Evolutionary conservation across 768 basidiomycete genomes (phyloP), one percentile per base, ranked within the genome.

Genomic region (Tylopilus plumbeoviolaceoides): DNA sequence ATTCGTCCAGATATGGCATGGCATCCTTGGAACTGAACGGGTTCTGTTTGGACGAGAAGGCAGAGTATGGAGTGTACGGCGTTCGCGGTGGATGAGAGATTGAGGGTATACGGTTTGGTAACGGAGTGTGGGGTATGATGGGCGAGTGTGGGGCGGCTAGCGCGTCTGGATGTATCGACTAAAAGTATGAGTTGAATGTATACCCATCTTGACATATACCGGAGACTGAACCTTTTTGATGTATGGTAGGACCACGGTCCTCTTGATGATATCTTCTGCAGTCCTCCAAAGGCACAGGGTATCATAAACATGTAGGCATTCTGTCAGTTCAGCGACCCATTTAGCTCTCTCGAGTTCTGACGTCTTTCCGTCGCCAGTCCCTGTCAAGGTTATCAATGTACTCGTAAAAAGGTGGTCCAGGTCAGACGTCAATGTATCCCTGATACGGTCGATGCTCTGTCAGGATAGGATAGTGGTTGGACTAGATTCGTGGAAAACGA

Each of bases 261-360:
- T 74, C 50, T 86, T 76, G 47, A 98, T 71, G 17, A 97, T 84
- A 54, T 93, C 89, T 70, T 95, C 95, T 2, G 94, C 95, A 57
- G 90, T 85, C 60, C 82, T 73, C 89, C 91, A 93, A 8, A 92
- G 79, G 12, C 84, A 80, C 46, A 99, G 73, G 7, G 78, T 68
- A 59, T 93, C 89, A 62, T 95, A 95, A 4, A 87, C 87, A 41
- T 81, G 73, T 41, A 95, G 70, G 63, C 90, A 90, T 60, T 94
- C 91, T 1, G 80, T 82, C 48, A 93, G 66, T 59, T 93, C 91
- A 15, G 79, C 70, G 28, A 79, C 69, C 57, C 76, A 72, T 57
- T 85, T 88, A 11, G 74, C 74, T 61, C 78, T 84, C 57, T 91
- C 89, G 21, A 81, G 63, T 43, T 91, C 88, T 2, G 76, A 64